Percentiles rank a stretch among this genome's conserved stretches.
Evolutionary conservation across 2,329 filamentous ascomycete species (phyloP).

Genomic region (Arthrobotrys conoides): DNA sequence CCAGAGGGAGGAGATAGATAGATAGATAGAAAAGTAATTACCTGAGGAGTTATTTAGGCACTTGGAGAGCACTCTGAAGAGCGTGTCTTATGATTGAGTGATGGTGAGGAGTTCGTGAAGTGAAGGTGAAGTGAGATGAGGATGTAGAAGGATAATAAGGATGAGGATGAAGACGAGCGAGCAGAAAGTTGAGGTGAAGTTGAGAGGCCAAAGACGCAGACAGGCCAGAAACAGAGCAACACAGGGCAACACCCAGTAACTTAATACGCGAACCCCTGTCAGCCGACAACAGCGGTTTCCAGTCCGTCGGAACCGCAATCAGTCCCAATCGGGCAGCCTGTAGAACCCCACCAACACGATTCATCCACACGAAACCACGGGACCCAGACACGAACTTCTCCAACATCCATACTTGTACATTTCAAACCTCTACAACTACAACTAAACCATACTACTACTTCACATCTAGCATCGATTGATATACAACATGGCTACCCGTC

Average conservation of each 20-base stretch:
- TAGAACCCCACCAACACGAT: background rate
- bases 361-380: slow-evolving; percentile 4
- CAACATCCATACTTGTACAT: too few species aligned
- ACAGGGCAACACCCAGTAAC: background rate
- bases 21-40: background rate
- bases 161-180: background rate
- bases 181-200: background rate
- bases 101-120: background rate
- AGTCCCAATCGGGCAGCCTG: slow-evolving; percentile 2
- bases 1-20: background rate
- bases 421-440: background rate
- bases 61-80: background rate
- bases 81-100: background rate
- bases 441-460: too few species aligned
- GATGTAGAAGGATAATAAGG: background rate
- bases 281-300: background rate
- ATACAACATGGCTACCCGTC: slow-evolving; percentile 76
- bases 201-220: slow-evolving; percentile 25
- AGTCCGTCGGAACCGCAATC: background rate
- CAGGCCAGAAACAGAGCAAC: background rate
- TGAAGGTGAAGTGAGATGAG: background rate
- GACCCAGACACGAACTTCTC: background rate
- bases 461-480: too few species aligned
- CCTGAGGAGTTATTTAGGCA: background rate
- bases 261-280: slow-evolving; percentile 39